A percentile compares a stretch with the other conserved stretches of the same genome.
These are phyloP conservation scores for Bipolaris gigantea DNA, from an alignment of 2,329 filamentous ascomycete species.

Conservation along the genomic window DNA sequence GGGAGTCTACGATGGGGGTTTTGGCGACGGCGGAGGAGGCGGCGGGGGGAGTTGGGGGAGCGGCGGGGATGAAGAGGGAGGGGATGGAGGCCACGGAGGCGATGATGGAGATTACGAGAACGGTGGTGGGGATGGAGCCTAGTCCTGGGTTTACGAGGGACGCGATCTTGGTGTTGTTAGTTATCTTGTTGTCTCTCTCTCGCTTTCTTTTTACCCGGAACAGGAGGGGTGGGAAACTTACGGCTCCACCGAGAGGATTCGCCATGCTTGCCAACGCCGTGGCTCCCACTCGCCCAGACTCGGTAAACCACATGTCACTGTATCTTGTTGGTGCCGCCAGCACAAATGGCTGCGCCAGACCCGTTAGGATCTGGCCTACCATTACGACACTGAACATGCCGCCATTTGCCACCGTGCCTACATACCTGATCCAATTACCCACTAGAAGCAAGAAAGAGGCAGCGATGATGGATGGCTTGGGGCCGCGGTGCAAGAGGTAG, in stretches of 20 bases:
- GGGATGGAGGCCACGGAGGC: constrained; percentile 71
- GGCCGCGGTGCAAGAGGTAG: constrained; percentile 76
- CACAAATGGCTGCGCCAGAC: constrained; percentile 89
- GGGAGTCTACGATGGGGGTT: constrained; percentile 57
- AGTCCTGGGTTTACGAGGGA: constrained; percentile 81
- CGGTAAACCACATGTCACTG: constrained; percentile 93
- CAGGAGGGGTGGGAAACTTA: constrained; percentile 46
- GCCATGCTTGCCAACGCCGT: constrained; percentile 84
- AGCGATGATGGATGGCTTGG: constrained; percentile 74
- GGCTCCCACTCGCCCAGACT: constrained; percentile 78
- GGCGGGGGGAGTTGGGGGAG: constrained; percentile 76
- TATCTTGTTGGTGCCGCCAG: constrained; percentile 87
- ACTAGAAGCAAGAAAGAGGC: constrained; percentile 73
- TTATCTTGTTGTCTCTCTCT: background rate
- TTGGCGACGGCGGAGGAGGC: constrained; percentile 62
- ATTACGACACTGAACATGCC: constrained; percentile 77
- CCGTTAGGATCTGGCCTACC: constrained; percentile 89
- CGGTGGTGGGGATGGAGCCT: constrained; percentile 77
- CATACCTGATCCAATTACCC: constrained; percentile 92
- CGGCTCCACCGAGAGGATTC: constrained; percentile 85
- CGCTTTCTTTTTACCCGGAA: background rate
- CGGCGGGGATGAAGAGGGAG: constrained; percentile 76
- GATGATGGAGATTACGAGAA: constrained; percentile 83
- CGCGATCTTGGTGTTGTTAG: constrained; percentile 52
- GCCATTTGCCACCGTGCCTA: constrained; percentile 60